Evolutionary conservation across 1,284 basidiomycete genomes (phyloP), one percentile per base, ranked within the genome.

Genomic region (Sanghuangporus baumii): DNA sequence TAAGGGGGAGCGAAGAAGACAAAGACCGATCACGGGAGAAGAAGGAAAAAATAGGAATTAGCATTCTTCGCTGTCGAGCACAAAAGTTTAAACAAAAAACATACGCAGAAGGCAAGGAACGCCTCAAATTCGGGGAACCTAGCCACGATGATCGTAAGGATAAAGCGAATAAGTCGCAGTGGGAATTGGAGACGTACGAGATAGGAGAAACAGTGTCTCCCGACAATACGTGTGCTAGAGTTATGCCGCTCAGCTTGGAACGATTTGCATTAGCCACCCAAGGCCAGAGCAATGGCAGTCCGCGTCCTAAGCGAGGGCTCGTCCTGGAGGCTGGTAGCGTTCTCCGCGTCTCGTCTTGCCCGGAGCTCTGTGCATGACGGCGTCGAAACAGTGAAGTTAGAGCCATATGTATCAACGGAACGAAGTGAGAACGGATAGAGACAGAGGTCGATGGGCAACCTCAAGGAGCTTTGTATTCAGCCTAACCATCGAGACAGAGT

Each of bases 151-250:
- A 2, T 5, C 1, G 4, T 55, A 54, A 63, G 34, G 47, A 50
- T 41, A 23, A 18, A 58, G 2, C 14, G 37, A 20, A 14, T 16
- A 18, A 23, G 6, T 18, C 16, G 18, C 6, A 60, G 37, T 3
- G 11, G 11, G 7, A 23, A 54, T 36, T 16, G 46, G 12, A 20
- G 18, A 67, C 68, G 51, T 47, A 75, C 75, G 74, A 73, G 55
- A 79, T 75, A 14, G 78, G 78, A 51, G 71, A 64, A 64, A 76
- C 78, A 9, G 78, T 78, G 57, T 76, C 73, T 2, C 77, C 77
- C 31, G 76, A 70, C 7, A 79, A 67, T 48, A 78, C 67, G 60
- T 75, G 70, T 23, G 74, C 76, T 62, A 72, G 64, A 31, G 61
- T 62, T 18, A 62, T 62, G 18, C 50, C 55, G 20, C 26, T 46